Base-by-base conservation (phyloP, 202 grass and related monocot species). In the Eragrostis tef region DNA sequence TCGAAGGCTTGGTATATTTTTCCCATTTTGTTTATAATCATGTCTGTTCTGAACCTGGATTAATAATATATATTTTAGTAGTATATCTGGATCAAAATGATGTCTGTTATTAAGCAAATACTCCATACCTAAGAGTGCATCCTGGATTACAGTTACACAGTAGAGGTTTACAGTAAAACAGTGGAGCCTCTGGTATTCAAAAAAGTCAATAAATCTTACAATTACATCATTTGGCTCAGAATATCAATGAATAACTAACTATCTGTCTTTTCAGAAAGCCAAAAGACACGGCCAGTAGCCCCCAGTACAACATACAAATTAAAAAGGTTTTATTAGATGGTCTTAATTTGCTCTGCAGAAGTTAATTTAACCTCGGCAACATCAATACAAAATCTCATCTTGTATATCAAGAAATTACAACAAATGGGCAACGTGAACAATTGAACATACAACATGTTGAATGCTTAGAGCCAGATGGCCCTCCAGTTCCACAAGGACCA, bases 401-500 rank as follows among this genome's bases (percentile, higher is more conserved):
- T 77, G 53, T 51, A 74, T 29, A 78, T 82, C 58, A 82, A 78
- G 73, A 67, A 82, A 82, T 2, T 73, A 73, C 48, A 73, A 82
- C 49, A 44, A 73, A 78, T 17, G 79, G 46, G 67, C 43, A 74
- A 29, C 75, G 73, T 3, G 48, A 75, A 61, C 17, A 65, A 61
- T 39, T 89, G 59, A 79, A 74, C 83, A 79, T 53, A 89, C 60
- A 74, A 54, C 68, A 89, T 12, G 62, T 65, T 2, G 51, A 74
- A 79, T 69, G 61, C 44, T 67, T 1, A 1, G 29, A 5, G 67
- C 70, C 75, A 46, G 47, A 69, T 6, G 20, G 4, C 36, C 29
- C 16, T 26, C 65, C 54, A 10, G 19, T 19, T 12, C 50, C n/a
- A 36, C 48, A 47, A 20, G 45, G 54, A 34, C 22, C 7, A 1